Percentiles rank a stretch among this genome's conserved stretches.
phyloP scores from a whole-genome alignment of 129 eudicot species.

The Flaveria trinervia region DNA sequence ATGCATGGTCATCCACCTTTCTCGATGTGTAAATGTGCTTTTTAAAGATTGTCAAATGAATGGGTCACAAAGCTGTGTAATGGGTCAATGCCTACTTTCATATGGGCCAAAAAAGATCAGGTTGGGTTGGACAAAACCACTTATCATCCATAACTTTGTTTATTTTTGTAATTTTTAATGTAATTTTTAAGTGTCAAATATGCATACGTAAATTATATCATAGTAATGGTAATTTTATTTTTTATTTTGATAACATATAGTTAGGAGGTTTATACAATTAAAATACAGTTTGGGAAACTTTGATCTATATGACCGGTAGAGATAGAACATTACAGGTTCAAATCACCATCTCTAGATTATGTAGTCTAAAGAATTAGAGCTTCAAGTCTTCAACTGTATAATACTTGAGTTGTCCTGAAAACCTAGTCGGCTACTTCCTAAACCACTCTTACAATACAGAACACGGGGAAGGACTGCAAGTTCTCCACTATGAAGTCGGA shows the following conservation, averaged over 20 bases:
- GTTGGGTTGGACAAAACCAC: background rate
- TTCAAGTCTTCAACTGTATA: background rate
- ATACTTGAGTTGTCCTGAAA: background rate
- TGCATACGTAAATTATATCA: background rate
- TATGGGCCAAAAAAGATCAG: background rate
- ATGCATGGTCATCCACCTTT: background rate
- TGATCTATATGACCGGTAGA: background rate
- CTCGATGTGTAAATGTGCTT: background rate
- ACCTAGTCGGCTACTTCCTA: background rate
- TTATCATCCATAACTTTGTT: background rate
- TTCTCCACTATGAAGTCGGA: slow-evolving; percentile 95
- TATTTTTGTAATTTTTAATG: background rate
- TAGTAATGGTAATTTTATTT: background rate
- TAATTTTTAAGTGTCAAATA: background rate
- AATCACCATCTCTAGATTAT: background rate
- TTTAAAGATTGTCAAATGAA: background rate
- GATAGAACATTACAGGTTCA: background rate
- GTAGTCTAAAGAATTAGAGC: background rate
- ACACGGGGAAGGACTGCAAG: slow-evolving; percentile 95
- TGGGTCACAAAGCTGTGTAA: background rate
- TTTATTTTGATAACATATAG: background rate
- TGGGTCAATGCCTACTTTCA: background rate
- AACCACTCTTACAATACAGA: slow-evolving; percentile 42
- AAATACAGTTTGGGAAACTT: background rate
- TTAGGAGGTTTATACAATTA: background rate